Evolutionary conservation across 345 rosid species (phyloP).

Genomic region (Geranium brycei): DNA sequence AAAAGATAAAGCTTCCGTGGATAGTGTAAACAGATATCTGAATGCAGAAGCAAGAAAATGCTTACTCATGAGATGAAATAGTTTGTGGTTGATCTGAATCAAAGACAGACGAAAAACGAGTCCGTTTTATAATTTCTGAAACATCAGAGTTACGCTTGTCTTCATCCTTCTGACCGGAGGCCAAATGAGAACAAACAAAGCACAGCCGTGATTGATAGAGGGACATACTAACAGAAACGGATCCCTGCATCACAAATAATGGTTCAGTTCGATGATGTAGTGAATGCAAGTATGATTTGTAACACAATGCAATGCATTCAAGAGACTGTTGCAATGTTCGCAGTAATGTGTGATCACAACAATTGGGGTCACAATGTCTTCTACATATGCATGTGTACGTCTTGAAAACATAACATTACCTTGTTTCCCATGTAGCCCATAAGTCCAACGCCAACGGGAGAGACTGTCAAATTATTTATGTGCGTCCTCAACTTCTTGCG

Average conservation of each 20-base stretch:
- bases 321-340: too few species aligned
- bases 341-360: too few species aligned
- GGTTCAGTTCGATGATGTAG: conserved; percentile 4
- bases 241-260: conserved; percentile 57
- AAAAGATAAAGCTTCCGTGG: too few species aligned
- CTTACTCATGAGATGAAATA: conserved; percentile 85
- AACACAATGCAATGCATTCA: neutral
- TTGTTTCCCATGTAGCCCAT: conserved; percentile 99
- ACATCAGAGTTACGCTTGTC: conserved; percentile 89
- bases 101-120: conserved; percentile 58
- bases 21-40: neutral
- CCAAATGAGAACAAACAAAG: conserved; percentile 94
- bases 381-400: too few species aligned
- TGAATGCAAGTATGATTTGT: neutral
- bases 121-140: conserved; percentile 62
- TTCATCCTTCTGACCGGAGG: conserved; percentile 88
- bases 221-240: conserved; percentile 91
- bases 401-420: conserved; percentile 27
- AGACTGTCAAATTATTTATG: conserved; percentile 80
- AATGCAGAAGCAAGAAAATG: neutral
- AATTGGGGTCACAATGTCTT: too few species aligned
- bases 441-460: conserved; percentile 94
- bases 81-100: conserved; percentile 69
- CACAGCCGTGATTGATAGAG: conserved; percentile 84
- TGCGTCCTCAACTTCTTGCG: conserved; percentile 69